Percentiles rank a stretch among this genome's conserved stretches.
Conservation (phyloP, 2,329 filamentous ascomycete species). For the Allantophomopsis lycopodina region DNA sequence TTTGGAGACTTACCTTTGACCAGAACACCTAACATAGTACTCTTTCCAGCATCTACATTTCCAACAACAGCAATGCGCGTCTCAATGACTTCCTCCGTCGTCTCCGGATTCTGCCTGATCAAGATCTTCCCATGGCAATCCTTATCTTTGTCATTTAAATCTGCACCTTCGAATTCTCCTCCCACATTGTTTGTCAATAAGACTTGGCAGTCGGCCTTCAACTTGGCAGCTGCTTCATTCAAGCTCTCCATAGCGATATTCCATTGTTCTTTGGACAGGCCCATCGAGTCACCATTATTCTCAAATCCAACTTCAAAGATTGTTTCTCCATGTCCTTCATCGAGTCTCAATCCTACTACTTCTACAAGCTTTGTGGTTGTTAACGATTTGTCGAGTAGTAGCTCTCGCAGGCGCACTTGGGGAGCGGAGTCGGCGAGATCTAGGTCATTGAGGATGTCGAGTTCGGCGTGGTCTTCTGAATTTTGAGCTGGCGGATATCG, state of each 20-base stretch:
- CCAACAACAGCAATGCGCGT: slow-evolving; percentile 93
- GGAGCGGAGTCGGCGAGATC: slow-evolving; percentile 58
- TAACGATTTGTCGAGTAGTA: slow-evolving; percentile 47
- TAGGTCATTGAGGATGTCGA: slow-evolving; percentile 76
- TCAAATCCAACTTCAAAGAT: slow-evolving; percentile 89
- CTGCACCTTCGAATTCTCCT: slow-evolving; percentile 57
- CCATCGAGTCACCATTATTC: slow-evolving; percentile 77
- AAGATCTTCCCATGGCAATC: slow-evolving; percentile 77
- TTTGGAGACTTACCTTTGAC: slow-evolving; percentile 48
- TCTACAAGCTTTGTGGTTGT: slow-evolving; percentile 37
- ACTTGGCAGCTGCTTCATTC: slow-evolving; percentile 44
- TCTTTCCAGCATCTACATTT: slow-evolving; percentile 96
- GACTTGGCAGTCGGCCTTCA: slow-evolving; percentile 64
- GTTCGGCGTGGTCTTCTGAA: slow-evolving; percentile 66
- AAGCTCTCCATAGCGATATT: slow-evolving; percentile 54
- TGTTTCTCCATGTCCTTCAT: slow-evolving; percentile 77
- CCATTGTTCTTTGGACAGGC: slow-evolving; percentile 63
- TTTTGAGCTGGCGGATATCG: slow-evolving; percentile 35
- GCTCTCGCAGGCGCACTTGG: slow-evolving; percentile 56
- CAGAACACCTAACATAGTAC: slow-evolving; percentile 86
- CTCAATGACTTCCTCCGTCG: slow-evolving; percentile 81
- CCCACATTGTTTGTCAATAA: slow-evolving; percentile 87
- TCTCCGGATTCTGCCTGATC: slow-evolving; percentile 59
- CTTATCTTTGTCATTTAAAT: slow-evolving; percentile 50
- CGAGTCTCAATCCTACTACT: slow-evolving; percentile 53